phyloP scores from a whole-genome alignment of 176 grass and related monocot species.

The Hordeum marinum region DNA sequence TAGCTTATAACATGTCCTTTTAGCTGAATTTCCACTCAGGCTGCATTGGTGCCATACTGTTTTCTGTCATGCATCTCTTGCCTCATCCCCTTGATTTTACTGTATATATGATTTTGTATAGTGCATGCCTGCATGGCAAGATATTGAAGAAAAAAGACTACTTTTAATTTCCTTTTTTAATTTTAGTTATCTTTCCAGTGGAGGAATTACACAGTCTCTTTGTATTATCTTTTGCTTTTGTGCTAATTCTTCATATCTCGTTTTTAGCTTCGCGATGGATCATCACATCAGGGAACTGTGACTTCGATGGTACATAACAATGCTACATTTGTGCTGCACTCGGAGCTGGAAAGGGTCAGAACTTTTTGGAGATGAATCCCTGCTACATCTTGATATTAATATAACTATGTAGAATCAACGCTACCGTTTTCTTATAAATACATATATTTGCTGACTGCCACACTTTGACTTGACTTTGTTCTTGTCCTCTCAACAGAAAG shows the following conservation, averaged over 20 bases:
- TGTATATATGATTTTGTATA: not conserved
- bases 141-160: not conserved
- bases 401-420: not conserved
- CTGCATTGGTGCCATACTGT: not conserved
- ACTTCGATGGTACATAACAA: constrained; percentile 95
- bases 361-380: not conserved
- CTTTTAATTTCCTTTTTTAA: not conserved
- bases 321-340: constrained; percentile 80
- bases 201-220: not conserved
- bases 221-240: constrained; percentile 1
- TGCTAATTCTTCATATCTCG: constrained; percentile 9
- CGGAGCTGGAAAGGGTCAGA: constrained; percentile 67
- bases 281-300: constrained; percentile 84
- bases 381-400: constrained; percentile 13
- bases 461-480: not conserved
- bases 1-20: not conserved
- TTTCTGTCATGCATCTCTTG: not conserved
- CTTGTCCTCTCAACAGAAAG: constrained; percentile 40
- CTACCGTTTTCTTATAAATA: not conserved
- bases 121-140: not conserved
- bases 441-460: not conserved
- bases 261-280: constrained; percentile 86
- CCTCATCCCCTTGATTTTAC: not conserved
- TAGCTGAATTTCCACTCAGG: not conserved
- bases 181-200: not conserved